A percentile compares a stretch with the other conserved stretches of the same genome.
Conservation (phyloP, 169 alveolate species). For the Haemoproteus tartakovskyi region DNA sequence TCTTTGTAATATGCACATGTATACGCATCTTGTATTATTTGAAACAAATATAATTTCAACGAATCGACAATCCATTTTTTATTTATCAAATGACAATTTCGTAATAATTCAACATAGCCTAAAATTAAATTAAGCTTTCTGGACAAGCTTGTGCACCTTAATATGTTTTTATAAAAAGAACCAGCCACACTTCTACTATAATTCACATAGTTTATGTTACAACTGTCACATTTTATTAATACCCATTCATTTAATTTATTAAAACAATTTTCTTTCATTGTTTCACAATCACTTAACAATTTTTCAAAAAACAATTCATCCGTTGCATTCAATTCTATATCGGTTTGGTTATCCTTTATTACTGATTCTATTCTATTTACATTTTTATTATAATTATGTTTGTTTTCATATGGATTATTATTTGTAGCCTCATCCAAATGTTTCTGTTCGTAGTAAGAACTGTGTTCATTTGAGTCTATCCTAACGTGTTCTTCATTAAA, state of each 20-base stretch:
- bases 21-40: slow-evolving; percentile 59
- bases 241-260: slow-evolving; percentile 31
- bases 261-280: not conserved
- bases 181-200: slow-evolving; percentile 6
- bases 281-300: not conserved
- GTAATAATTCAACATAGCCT: slow-evolving; percentile 21
- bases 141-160: slow-evolving; percentile 21
- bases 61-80: slow-evolving; percentile 6
- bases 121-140: slow-evolving; percentile 41
- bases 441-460: no score
- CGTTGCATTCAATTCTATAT: no score
- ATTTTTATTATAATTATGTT: no score
- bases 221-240: slow-evolving; percentile 8
- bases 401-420: no score
- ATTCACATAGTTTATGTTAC: not conserved
- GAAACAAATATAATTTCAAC: slow-evolving; percentile 19
- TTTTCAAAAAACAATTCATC: no score
- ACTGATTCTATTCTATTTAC: no score
- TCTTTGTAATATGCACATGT: slow-evolving; percentile 66
- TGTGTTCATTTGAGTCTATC: no score
- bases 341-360: no score
- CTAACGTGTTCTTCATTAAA: no score
- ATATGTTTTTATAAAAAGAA: slow-evolving; percentile 18
- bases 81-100: not conserved
- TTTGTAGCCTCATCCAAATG: no score